phyloP scores from a whole-genome alignment of 2,329 filamentous ascomycete species.

The Cordyceps militaris region DNA sequence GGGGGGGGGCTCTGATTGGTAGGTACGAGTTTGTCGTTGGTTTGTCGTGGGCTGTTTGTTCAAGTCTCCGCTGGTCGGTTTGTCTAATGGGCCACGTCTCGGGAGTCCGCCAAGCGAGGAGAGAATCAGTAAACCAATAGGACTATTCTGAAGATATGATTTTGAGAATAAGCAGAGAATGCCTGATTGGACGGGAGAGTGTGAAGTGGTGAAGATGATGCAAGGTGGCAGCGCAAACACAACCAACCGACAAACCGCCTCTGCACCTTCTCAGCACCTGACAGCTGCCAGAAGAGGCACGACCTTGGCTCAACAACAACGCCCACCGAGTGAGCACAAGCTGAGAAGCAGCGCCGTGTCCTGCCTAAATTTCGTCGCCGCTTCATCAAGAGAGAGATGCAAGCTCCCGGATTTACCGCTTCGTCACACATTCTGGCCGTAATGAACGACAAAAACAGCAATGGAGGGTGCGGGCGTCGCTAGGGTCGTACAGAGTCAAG shows the following conservation, averaged over 20 bases:
- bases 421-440: not conserved
- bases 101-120: too few relatives aligned
- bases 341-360: not conserved
- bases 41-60: too few relatives aligned
- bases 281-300: not conserved
- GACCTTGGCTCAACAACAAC: not conserved
- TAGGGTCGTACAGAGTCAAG: not conserved
- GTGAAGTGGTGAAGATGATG: not conserved
- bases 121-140: too few relatives aligned
- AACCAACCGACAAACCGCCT: not conserved
- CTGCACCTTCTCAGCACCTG: not conserved
- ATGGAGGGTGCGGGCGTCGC: not conserved
- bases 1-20: too few relatives aligned
- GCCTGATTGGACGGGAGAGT: not conserved
- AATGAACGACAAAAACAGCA: not conserved
- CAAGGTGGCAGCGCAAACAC: not conserved
- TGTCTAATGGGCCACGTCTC: too few relatives aligned
- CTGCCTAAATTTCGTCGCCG: not conserved
- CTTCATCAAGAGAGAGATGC: not conserved
- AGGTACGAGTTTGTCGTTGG: too few relatives aligned
- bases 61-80: too few relatives aligned
- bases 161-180: not conserved
- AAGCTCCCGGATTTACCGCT: not conserved
- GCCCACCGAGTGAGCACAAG: not conserved
- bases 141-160: not conserved